Evolutionary conservation across 2,329 filamentous ascomycete species (phyloP).

Genomic region (Fusarium succisae): DNA sequence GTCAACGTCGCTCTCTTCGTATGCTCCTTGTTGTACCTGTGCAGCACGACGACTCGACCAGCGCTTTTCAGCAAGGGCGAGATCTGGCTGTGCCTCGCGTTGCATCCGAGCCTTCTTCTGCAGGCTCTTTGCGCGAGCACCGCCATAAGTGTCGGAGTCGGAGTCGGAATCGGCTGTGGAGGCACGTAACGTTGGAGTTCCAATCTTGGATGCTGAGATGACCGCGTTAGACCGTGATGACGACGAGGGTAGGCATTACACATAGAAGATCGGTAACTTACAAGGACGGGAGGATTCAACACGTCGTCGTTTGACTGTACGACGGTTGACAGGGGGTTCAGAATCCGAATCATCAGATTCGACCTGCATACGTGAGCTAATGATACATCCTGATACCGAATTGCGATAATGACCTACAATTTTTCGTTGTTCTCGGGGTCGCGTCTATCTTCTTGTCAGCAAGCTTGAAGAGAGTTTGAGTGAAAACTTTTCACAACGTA

Average conservation of each 20-base stretch:
- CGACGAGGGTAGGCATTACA: not conserved
- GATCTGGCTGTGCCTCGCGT: slow-evolving; percentile 72
- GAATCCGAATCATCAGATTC: slow-evolving; percentile 75
- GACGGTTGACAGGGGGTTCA: slow-evolving; percentile 66
- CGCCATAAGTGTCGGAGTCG: slow-evolving; percentile 82
- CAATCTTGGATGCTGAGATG: slow-evolving; percentile 66
- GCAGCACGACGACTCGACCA: slow-evolving; percentile 90
- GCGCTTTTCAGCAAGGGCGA: slow-evolving; percentile 81
- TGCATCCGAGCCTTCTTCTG: slow-evolving; percentile 83
- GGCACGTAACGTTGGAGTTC: slow-evolving; percentile 64
- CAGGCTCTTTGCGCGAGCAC: slow-evolving; percentile 72
- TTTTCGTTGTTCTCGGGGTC: slow-evolving; percentile 66
- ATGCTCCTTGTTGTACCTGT: slow-evolving; percentile 70
- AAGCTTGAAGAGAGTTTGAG: slow-evolving; percentile 39
- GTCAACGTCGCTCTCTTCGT: slow-evolving; percentile 74
- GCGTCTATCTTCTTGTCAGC: slow-evolving; percentile 56
- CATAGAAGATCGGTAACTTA: slow-evolving; percentile 51
- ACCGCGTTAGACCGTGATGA: slow-evolving; percentile 25
- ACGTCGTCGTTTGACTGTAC: slow-evolving; percentile 75
- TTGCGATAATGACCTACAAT: slow-evolving; percentile 55
- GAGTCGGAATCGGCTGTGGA: slow-evolving; percentile 71
- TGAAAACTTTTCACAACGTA: slow-evolving; percentile 59
- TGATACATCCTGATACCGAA: not conserved
- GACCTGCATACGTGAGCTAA: slow-evolving; percentile 49
- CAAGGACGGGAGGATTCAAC: slow-evolving; percentile 71